phyloP scores from a whole-genome alignment of 2,329 filamentous ascomycete genomes.

The Microcyclosporella mali region DNA sequence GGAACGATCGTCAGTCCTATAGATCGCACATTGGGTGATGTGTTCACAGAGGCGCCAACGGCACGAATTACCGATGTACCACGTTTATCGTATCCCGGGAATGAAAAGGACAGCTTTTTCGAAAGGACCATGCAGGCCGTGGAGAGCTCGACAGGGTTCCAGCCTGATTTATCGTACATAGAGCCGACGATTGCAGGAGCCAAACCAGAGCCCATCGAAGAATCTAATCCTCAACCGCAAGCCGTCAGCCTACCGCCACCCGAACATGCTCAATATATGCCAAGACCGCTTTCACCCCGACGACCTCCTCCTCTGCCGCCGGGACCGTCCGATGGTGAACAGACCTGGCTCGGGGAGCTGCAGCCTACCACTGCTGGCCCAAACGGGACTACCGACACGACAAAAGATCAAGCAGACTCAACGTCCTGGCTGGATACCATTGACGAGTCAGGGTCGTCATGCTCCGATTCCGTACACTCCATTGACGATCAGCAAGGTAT shows the following conservation, averaged over 20 bases:
- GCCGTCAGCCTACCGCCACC: conserved; percentile 28
- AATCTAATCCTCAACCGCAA: conserved; percentile 2
- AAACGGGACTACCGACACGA: background rate
- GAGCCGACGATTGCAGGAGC: conserved; percentile 1
- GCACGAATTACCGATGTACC: conserved; percentile 45
- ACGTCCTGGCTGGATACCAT: conserved; percentile 51
- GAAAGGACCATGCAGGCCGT: conserved; percentile 25
- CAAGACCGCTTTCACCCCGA: conserved; percentile 63
- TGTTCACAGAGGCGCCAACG: conserved; percentile 49
- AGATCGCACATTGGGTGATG: conserved; percentile 30
- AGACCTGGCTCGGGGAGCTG: conserved; percentile 11
- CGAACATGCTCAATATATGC: conserved; percentile 51
- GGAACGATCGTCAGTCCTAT: conserved; percentile 32
- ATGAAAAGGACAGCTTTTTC: conserved; percentile 28
- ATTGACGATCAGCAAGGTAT: conserved; percentile 55
- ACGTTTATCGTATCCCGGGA: conserved; percentile 19
- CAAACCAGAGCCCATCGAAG: conserved; percentile 7
- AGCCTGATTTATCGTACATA: conserved; percentile 5
- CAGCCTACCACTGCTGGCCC: conserved; percentile 8
- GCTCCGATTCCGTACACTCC: conserved; percentile 71
- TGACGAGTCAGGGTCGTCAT: conserved; percentile 76
- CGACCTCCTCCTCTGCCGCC: conserved; percentile 44
- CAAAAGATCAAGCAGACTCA: conserved; percentile 17
- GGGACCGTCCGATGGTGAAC: conserved; percentile 10
- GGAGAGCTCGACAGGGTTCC: conserved; percentile 14